A percentile compares a stretch with the other conserved stretches of the same genome.
Conservation (phyloP, 2,329 filamentous ascomycete species). For the Calonectria crousiana region DNA sequence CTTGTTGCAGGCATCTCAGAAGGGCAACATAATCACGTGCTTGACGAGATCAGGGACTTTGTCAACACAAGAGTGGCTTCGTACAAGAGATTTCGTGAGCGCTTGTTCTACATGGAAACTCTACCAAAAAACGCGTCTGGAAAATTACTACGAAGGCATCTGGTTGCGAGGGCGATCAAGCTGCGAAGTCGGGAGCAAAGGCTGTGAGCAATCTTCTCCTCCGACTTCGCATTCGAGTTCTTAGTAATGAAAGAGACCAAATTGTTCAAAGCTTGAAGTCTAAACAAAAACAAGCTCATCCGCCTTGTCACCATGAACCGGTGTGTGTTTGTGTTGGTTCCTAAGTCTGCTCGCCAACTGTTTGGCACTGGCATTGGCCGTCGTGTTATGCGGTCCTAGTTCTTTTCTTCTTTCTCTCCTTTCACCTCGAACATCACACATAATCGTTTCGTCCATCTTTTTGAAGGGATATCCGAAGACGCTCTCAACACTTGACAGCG, state of each 20-base stretch:
- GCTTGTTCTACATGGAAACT: slow-evolving; percentile 39
- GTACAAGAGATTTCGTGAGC: slow-evolving; percentile 47
- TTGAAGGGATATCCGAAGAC: background rate
- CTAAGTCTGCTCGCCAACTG: background rate
- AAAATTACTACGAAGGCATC: slow-evolving; percentile 45
- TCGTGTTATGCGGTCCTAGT: no score
- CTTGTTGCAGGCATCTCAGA: slow-evolving; percentile 22
- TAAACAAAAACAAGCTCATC: background rate
- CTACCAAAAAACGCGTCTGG: slow-evolving; percentile 46
- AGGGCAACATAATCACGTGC: background rate
- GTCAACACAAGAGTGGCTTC: slow-evolving; percentile 45
- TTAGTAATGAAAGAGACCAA: background rate
- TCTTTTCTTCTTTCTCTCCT: background rate
- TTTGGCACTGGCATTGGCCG: background rate
- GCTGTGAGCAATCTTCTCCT: slow-evolving; percentile 3
- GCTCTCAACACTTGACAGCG: no score
- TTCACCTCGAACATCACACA: background rate
- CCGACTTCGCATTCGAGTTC: background rate
- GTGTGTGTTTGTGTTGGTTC: background rate
- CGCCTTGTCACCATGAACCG: background rate
- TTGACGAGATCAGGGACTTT: slow-evolving; percentile 38
- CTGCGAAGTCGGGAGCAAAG: slow-evolving; percentile 26
- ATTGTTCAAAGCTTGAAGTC: background rate
- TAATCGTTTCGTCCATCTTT: background rate
- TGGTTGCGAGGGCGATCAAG: slow-evolving; percentile 29